These are phyloP conservation scores for Biscogniauxia mediterranea DNA, from an alignment of 2,329 filamentous ascomycete genomes.

Conservation along the genomic window DNA sequence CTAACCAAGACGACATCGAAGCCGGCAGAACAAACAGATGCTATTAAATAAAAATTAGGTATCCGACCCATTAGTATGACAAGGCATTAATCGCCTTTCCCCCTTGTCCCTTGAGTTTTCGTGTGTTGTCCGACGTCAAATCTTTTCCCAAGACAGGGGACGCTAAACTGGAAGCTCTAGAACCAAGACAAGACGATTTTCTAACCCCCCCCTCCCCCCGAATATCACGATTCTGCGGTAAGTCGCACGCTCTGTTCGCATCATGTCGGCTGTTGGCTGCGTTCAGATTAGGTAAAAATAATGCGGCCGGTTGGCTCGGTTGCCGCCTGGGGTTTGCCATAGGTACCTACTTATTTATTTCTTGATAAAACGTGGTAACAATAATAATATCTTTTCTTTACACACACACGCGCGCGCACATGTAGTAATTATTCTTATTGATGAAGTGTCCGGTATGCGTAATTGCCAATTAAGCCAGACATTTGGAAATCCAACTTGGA, in stretches of 20 bases:
- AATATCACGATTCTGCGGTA: neutral
- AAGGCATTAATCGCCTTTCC: neutral
- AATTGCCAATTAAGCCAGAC: too few species aligned
- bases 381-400: too few species aligned
- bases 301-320: slow-evolving; percentile 25
- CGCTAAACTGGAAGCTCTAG: neutral
- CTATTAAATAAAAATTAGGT: neutral
- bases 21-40: neutral
- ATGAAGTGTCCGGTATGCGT: too few species aligned
- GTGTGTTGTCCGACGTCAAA: neutral
- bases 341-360: neutral
- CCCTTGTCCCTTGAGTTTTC: neutral
- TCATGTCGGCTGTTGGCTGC: slow-evolving; percentile 12
- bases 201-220: neutral
- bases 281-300: slow-evolving; percentile 30
- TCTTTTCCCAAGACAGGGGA: neutral
- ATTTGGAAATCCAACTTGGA: too few species aligned
- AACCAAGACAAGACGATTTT: neutral
- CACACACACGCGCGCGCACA: too few species aligned
- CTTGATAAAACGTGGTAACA: too few species aligned
- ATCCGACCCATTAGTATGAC: neutral
- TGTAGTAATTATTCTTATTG: too few species aligned
- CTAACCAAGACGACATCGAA: neutral
- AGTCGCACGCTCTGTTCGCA: slow-evolving; percentile 2
- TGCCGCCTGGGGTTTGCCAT: neutral